Evolutionary conservation across 768 basidiomycete species (phyloP), one percentile per base, ranked within the genome.

Genomic region (Lentinus tigrinus): DNA sequence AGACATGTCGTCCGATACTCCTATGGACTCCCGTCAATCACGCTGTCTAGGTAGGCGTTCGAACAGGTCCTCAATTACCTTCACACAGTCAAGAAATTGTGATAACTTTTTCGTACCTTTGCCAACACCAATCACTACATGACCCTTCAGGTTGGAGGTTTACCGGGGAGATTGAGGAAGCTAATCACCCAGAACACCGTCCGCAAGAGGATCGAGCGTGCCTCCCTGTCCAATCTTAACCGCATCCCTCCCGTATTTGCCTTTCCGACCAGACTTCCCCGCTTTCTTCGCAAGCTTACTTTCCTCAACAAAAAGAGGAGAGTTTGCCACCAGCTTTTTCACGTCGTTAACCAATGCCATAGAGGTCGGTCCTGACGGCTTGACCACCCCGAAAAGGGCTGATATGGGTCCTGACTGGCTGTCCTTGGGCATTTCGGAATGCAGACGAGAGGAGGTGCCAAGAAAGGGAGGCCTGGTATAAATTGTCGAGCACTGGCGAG

Each of bases 201-300:
- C 93, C 5, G 97, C 97, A 36, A 98, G 79, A 16, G 97, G 97
- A 76, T 99, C 97, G 49, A 99, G 77, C 3, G 97, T 99, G 4
- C 97, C 95, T 27, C 94, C 94, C 72, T 95, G 92, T 1, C 94
- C 95, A 48, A 95, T 84, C 73, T 96, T 95, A 52, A 95, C 77
- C 2, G 73, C 67, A 21, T 83, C 79, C 16, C 68, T 69, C 51
- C 66, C 69, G 50, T 66, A 66, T 43, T 69, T 77, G 58, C 73
- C 71, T 48, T 77, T 77, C 54, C 57, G 69, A 1, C 47, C 47
- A 9, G 38, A 17, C 51, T 72, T 71, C 44, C 74, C 70, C 60
- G 55, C 40, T 47, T 79, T 81, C 24, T 76, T 77, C 52, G 76
- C 73, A 31, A 83, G 77, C 54, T 83, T 81, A 34, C 81, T 67